Evolutionary conservation across 179 eudicot genomes (phyloP), one percentile per base, ranked within the genome.

Genomic region (Drosera spatulata): DNA sequence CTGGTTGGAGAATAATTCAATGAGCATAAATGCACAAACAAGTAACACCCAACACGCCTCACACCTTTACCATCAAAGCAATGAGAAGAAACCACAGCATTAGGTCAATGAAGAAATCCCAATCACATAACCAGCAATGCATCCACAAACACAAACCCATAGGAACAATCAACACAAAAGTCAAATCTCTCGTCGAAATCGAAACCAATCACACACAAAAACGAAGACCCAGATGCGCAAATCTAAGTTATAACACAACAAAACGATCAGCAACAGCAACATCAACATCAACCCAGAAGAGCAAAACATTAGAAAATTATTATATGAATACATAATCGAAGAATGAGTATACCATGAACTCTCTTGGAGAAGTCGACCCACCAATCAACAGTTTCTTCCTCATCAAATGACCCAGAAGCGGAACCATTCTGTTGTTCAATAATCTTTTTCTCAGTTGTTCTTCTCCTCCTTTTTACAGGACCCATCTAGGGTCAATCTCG

Each of bases 381-480:
- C 91, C 95, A 88, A 76, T 88, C 84, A 56, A 58, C 70, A 74
- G 77, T 63, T 37, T 70, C 81, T 53, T 89, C 82, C 63, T 70
- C 61, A 70, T 82, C 79, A 12, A 74, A 65, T 68, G 73, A 74
- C 79, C 79, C 79, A 72, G 68, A 66, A 73, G 62, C 66, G 50
- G 56, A 54, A 60, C 71, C 56, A 41, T 70, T 71, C 2, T 64
- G 63, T 59, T 73, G 76, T 71, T 52, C 71, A 59, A 64, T 81
- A 59, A 58, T 70, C 64, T 76, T 82, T 53, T 59, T 63, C 75
- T 84, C 82, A 64, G 80, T 79, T 69, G 75, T 85, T 85, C 78
- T 87, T 73, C 81, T 85, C 55, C 80, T 69, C 74, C 90, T 88
- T 85, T 80, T 81, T 10, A 79, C 69, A 56, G 93, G 97, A 52